Evolutionary conservation across 1,284 basidiomycete genomes (phyloP).

Genomic region (Apiotrichum porosum): DNA sequence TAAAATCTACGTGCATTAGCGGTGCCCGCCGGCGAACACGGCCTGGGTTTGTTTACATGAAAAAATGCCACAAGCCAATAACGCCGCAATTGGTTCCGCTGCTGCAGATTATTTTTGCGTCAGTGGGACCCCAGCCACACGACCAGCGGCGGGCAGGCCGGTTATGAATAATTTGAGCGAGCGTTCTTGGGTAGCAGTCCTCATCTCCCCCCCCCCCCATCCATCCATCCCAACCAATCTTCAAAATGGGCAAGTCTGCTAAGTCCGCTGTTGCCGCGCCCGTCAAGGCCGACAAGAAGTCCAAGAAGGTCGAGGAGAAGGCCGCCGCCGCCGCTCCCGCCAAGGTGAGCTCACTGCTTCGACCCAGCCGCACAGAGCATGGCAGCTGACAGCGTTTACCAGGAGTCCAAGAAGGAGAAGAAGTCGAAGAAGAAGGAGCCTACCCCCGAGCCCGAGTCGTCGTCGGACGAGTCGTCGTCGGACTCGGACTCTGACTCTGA

Average conservation of each 20-base stretch:
- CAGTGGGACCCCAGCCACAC: too few relatives aligned
- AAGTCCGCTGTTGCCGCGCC: conserved; percentile 25
- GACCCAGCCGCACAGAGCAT: too few relatives aligned
- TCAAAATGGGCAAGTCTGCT: conserved; percentile 48
- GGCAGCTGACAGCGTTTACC: not conserved
- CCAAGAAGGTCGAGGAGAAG: conserved; percentile 15
- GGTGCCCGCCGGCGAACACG: too few relatives aligned
- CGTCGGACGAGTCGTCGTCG: conserved; percentile 24
- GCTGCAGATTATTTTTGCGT: too few relatives aligned
- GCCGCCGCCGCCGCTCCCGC: conserved; percentile 5
- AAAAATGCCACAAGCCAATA: too few relatives aligned
- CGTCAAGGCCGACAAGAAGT: conserved; percentile 29
- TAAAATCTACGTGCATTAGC: too few relatives aligned
- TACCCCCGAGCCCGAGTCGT: conserved; percentile 33
- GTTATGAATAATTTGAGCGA: too few relatives aligned
- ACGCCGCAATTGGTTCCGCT: too few relatives aligned
- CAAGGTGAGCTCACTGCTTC: conserved; percentile 6
- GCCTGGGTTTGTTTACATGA: too few relatives aligned
- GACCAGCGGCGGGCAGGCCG: too few relatives aligned
- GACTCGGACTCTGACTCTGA: conserved; percentile 17
- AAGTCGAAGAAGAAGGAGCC: conserved; percentile 49
- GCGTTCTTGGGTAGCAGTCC: too few relatives aligned
- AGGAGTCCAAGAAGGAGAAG: conserved; percentile 23
- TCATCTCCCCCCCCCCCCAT: not conserved
- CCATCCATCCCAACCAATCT: conserved; percentile 11